phyloP scores from a whole-genome alignment of 768 basidiomycete genomes.

The Paxillus involutus region DNA sequence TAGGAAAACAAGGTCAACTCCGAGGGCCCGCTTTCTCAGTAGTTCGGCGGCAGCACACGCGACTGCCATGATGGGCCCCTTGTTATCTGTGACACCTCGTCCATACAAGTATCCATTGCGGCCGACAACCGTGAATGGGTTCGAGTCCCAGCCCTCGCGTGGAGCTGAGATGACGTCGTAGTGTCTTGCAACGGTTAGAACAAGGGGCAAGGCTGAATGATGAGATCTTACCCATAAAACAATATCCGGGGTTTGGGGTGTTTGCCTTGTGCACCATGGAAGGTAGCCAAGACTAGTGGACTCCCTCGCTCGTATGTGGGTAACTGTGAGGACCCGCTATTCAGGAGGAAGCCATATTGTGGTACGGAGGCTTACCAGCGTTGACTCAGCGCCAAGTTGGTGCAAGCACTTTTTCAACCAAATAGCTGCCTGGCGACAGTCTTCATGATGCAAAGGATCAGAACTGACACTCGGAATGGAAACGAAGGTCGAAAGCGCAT shows the following conservation, averaged over 20 bases:
- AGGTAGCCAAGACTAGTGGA: slow-evolving; percentile 89
- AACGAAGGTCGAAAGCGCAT: slow-evolving; percentile 82
- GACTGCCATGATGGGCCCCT: slow-evolving; percentile 90
- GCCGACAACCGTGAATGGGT: slow-evolving; percentile 81
- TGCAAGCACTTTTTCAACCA: slow-evolving; percentile 87
- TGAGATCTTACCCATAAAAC: slow-evolving; percentile 75
- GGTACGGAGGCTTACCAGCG: slow-evolving; percentile 49
- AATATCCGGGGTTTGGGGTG: slow-evolving; percentile 69
- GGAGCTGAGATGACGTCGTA: slow-evolving; percentile 95
- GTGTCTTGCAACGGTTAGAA: slow-evolving; percentile 50
- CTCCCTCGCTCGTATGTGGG: slow-evolving; percentile 75
- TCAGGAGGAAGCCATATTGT: neutral
- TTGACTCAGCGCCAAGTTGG: slow-evolving; percentile 84
- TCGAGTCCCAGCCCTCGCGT: slow-evolving; percentile 70
- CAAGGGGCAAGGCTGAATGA: neutral
- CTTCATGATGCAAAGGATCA: slow-evolving; percentile 64
- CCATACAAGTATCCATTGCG: slow-evolving; percentile 90
- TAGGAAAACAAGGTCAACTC: slow-evolving; percentile 84
- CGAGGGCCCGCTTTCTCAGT: slow-evolving; percentile 68
- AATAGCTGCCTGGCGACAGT: slow-evolving; percentile 92
- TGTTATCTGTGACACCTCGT: slow-evolving; percentile 90
- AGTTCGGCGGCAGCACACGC: slow-evolving; percentile 89
- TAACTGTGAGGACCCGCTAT: slow-evolving; percentile 45
- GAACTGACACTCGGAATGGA: slow-evolving; percentile 86
- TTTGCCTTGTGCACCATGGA: slow-evolving; percentile 65